Evolutionary conservation across 2,329 filamentous ascomycete species (phyloP), one percentile per base, ranked within the genome.

Genomic region (Xylogone sp.): DNA sequence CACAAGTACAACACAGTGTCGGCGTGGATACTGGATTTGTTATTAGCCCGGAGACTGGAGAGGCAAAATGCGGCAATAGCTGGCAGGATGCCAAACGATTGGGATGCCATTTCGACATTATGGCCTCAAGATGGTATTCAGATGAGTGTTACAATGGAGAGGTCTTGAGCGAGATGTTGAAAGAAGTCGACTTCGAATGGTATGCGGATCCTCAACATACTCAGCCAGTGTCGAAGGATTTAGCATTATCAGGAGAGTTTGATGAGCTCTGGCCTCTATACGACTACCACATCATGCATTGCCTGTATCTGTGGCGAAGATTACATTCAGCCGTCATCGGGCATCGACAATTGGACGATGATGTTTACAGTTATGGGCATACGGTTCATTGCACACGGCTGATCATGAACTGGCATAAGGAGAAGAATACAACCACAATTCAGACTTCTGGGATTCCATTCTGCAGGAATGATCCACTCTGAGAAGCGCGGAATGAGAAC

Each of bases 231-330:
- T 20, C 46, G 5, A n/a, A 18, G 19, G 46, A 48, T 7, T 20
- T 18, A 16, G 27, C 46, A 8, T 7, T 21, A 24, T 29, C 21
- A 20, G 22, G 18, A 20, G 46, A 48, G 22, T 34, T 48, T 20
- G 46, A 48, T 13, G 19, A 12, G 2, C 12, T 48, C 20, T 48
- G 20, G 18, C 46, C 46, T 3, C n/a, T 18, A 16, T 4, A 39
- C 19, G 20, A 48, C 31, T 34, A 10, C 27, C 27, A 21, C 22
- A 18, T 39, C 12, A 48, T 18, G 16, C 46, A 48, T 21, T 48
- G 29, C 46, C 27, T 48, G 9, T 48, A 48, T 20, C 46, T 48
- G 10, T 48, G 46, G 46, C 27, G 18, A 20, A n/a, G 22, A 16
- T 18, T 48, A 31, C 46, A 48, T 21, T 29, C 39, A 5, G 46